Evolutionary conservation across 2,329 filamentous ascomycete species (phyloP).

Genomic region (Davidsoniella eucalypti): DNA sequence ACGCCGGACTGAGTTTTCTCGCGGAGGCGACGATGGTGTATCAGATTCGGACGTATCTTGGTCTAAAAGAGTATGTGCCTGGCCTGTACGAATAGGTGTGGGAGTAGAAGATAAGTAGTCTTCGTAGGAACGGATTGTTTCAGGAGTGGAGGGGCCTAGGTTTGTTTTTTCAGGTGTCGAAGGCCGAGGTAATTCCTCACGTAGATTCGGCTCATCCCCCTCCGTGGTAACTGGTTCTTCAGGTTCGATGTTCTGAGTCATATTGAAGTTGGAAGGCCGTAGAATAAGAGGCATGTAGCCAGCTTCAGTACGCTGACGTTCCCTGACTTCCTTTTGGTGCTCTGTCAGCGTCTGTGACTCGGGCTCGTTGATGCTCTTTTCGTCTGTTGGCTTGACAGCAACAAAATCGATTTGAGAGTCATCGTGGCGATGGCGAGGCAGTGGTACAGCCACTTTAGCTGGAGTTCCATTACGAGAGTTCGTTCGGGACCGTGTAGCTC

Average conservation of each 20-base stretch:
- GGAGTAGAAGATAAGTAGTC: conserved; percentile 43
- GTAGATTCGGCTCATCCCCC: background rate
- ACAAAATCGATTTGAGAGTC: conserved; percentile 71
- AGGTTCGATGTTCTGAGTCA: background rate
- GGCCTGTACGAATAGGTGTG: conserved; percentile 32
- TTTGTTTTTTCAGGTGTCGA: conserved; percentile 16
- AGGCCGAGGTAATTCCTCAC: background rate
- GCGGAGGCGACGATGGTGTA: conserved; percentile 39
- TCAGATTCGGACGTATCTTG: conserved; percentile 28
- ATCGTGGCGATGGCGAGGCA: conserved; percentile 44
- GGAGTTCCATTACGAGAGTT: conserved; percentile 3
- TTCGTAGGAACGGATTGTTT: conserved; percentile 27
- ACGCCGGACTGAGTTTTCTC: conserved; percentile 22
- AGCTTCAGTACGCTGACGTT: conserved; percentile 51
- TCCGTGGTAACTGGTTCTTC: background rate
- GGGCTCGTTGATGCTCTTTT: conserved; percentile 21
- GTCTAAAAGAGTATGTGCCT: conserved; percentile 18
- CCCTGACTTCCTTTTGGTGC: conserved; percentile 59
- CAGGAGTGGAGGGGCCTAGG: conserved; percentile 25
- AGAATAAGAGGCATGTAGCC: conserved; percentile 5
- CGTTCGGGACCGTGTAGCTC: background rate
- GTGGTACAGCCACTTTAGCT: background rate
- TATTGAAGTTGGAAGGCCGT: background rate
- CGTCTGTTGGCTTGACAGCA: conserved; percentile 41
- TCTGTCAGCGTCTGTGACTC: conserved; percentile 67